phyloP scores from a whole-genome alignment of 495 filamentous ascomycete species.

The Penicillium longicatenatum region DNA sequence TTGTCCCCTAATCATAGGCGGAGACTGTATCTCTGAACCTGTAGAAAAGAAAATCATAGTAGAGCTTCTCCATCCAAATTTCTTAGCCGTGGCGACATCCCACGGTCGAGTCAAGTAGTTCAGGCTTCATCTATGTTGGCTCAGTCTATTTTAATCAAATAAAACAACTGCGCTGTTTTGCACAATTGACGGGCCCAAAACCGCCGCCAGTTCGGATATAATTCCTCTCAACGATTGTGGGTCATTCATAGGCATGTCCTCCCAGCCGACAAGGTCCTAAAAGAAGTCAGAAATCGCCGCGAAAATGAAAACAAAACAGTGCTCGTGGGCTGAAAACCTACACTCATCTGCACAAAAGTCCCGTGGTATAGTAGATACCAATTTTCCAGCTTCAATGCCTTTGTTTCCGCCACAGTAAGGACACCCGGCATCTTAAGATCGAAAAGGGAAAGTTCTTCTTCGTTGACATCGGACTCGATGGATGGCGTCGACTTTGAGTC shows the following conservation, averaged over 20 bases:
- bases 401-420: constrained; percentile 64
- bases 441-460: constrained; percentile 61
- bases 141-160: constrained; percentile 30
- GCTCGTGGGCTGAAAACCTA: constrained; percentile 20
- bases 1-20: too few relatives aligned
- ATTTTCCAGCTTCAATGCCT: constrained; percentile 61
- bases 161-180: constrained; percentile 50
- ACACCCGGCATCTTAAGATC: constrained; percentile 75
- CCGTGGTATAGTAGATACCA: constrained; percentile 50
- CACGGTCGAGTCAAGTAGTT: not conserved
- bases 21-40: too few relatives aligned
- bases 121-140: not conserved
- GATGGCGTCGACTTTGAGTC: constrained; percentile 20
- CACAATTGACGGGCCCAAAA: constrained; percentile 68
- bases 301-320: not conserved
- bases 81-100: not conserved
- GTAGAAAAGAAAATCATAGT: not conserved
- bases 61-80: not conserved
- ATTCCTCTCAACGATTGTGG: constrained; percentile 60
- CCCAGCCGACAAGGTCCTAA: constrained; percentile 68
- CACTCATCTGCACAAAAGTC: constrained; percentile 47
- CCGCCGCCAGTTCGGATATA: constrained; percentile 76
- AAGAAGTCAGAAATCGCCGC: constrained; percentile 31
- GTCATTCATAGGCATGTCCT: constrained; percentile 54
- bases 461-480: constrained; percentile 37